phyloP scores from a whole-genome alignment of 1,284 basidiomycete genomes.

The Mycena citricolor region DNA sequence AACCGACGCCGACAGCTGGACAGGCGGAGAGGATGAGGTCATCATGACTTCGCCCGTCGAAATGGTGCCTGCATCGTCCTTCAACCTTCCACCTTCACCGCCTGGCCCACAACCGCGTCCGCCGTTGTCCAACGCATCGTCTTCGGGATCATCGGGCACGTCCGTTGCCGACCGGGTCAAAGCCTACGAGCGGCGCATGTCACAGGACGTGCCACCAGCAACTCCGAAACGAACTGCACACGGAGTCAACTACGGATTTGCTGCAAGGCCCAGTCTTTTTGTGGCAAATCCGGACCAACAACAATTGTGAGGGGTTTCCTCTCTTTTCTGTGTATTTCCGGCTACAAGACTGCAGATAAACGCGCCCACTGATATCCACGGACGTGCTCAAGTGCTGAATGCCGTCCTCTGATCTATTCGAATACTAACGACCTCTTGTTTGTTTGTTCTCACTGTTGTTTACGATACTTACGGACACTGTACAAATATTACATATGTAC shows the following conservation, averaged over 20 bases:
- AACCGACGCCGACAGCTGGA: conserved; percentile 12
- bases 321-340: too few species aligned
- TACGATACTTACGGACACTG: too few species aligned
- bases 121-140: conserved; percentile 18
- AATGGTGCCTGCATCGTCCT: conserved; percentile 24
- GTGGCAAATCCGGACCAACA: conserved; percentile 34
- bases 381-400: too few species aligned
- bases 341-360: too few species aligned
- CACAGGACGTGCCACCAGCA: conserved; percentile 32
- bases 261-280: conserved; percentile 17
- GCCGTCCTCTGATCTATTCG: too few species aligned
- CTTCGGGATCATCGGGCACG: conserved; percentile 23
- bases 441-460: too few species aligned
- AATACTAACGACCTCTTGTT: too few species aligned
- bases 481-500: too few species aligned
- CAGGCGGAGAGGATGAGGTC: conserved; percentile 29
- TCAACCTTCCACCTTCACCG: conserved; percentile 13
- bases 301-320: too few species aligned
- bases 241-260: conserved; percentile 19
- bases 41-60: conserved; percentile 32
- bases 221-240: conserved; percentile 21
- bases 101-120: conserved; percentile 20
- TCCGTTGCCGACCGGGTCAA: conserved; percentile 27
- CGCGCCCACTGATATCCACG: too few species aligned
- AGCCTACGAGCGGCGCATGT: conserved; percentile 40